These are phyloP conservation scores for Gyrodon lividus DNA, from an alignment of 768 basidiomycete genomes.

Conservation along the genomic window DNA sequence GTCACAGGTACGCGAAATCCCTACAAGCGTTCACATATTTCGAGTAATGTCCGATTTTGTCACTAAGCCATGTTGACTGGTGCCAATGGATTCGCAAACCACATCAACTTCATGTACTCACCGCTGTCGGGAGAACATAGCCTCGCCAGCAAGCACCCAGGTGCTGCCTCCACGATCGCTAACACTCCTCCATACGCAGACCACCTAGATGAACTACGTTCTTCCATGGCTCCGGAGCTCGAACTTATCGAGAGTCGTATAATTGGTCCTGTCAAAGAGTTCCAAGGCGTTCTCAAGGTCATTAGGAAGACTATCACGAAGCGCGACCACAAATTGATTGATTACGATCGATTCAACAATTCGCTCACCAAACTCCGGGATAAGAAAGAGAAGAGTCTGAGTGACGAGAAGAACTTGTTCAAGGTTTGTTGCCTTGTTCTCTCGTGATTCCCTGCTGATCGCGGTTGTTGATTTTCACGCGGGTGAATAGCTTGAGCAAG, in stretches of 20 bases:
- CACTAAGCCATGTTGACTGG: slow-evolving; percentile 61
- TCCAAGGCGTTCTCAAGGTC: slow-evolving; percentile 80
- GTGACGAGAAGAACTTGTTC: slow-evolving; percentile 95
- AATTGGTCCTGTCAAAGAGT: slow-evolving; percentile 82
- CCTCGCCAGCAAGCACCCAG: slow-evolving; percentile 74
- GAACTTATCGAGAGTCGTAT: slow-evolving; percentile 91
- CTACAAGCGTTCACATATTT: background rate
- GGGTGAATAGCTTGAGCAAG: slow-evolving; percentile 78
- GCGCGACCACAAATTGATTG: slow-evolving; percentile 94
- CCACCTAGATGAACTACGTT: slow-evolving; percentile 79
- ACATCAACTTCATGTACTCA: slow-evolving; percentile 61
- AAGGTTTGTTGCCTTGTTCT: slow-evolving; percentile 52
- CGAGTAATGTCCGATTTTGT: slow-evolving; percentile 3
- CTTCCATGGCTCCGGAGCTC: slow-evolving; percentile 81
- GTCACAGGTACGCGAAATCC: slow-evolving; percentile 52
- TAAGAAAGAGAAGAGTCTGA: slow-evolving; percentile 97
- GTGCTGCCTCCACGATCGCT: slow-evolving; percentile 70
- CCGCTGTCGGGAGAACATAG: slow-evolving; percentile 77
- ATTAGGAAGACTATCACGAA: slow-evolving; percentile 95
- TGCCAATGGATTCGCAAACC: slow-evolving; percentile 60
- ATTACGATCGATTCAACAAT: slow-evolving; percentile 97
- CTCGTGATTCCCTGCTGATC: background rate
- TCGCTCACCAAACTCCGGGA: slow-evolving; percentile 92
- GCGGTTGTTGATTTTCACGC: background rate
- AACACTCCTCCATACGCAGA: slow-evolving; percentile 72